Conservation (phyloP, 2,329 filamentous ascomycete species). For the Aspergillus sp. region DNA sequence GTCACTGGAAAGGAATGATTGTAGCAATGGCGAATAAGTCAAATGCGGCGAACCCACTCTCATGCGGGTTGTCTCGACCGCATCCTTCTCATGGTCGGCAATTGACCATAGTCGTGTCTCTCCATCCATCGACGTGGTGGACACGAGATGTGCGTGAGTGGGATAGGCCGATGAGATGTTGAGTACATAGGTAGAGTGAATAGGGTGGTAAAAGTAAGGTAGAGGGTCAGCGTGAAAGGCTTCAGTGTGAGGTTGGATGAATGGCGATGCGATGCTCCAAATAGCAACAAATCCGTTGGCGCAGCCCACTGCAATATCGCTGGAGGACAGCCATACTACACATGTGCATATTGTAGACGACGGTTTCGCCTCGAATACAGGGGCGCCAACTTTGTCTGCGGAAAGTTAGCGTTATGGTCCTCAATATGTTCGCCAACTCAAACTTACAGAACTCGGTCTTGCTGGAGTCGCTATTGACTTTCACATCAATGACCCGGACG, state of each 20-base stretch:
- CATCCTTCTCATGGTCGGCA: conserved; percentile 47
- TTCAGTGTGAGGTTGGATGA: neutral
- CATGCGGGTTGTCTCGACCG: conserved; percentile 47
- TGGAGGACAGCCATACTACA: conserved; percentile 58
- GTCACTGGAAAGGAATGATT: conserved; percentile 55
- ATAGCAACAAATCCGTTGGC: conserved; percentile 58
- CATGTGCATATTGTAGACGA: conserved; percentile 56
- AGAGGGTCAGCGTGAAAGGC: conserved; percentile 18
- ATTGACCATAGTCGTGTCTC: conserved; percentile 57
- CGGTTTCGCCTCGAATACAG: conserved; percentile 52
- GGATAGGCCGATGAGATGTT: conserved; percentile 53
- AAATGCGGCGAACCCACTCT: conserved; percentile 51
- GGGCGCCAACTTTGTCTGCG: conserved; percentile 44
- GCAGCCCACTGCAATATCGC: conserved; percentile 55
- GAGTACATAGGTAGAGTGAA: conserved; percentile 41
- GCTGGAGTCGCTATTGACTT: conserved; percentile 26
- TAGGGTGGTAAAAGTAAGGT: conserved; percentile 38
- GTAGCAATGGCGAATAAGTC: conserved; percentile 56
- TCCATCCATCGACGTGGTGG: conserved; percentile 56
- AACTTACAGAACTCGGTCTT: conserved; percentile 35
- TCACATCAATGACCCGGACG: conserved; percentile 56
- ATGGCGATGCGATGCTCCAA: conserved; percentile 46
- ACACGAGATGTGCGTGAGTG: conserved; percentile 52
- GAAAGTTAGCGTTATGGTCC: neutral
- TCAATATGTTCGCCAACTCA: neutral